phyloP scores from a whole-genome alignment of 176 grass and related monocot species.

The Avena atlantica region DNA sequence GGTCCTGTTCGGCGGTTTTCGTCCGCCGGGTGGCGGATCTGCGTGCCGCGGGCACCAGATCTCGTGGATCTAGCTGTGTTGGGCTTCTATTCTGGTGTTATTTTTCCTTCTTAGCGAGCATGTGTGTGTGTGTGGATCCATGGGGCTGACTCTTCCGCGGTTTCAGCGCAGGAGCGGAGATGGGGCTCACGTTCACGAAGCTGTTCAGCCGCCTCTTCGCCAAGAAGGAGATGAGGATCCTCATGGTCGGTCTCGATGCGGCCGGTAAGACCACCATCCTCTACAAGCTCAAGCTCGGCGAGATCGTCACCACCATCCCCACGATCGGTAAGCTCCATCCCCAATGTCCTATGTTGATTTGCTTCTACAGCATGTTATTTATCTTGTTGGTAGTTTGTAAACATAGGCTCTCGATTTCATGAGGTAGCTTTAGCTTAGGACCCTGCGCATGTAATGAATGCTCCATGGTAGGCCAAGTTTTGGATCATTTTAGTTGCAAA shows the following conservation, averaged over 20 bases:
- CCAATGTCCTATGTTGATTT: not conserved
- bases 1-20: not conserved
- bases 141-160: not conserved
- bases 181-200: slow-evolving; percentile 94
- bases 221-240: slow-evolving; percentile 94
- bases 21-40: slow-evolving; percentile 24
- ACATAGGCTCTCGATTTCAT: not conserved
- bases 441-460: not conserved
- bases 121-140: slow-evolving; percentile 15
- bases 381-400: not conserved
- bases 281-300: slow-evolving; percentile 92
- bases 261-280: slow-evolving; percentile 95
- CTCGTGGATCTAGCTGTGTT: slow-evolving; percentile 40
- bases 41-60: not conserved
- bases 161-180: slow-evolving; percentile 50
- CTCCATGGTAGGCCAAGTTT: not conserved
- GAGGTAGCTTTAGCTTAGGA: not conserved
- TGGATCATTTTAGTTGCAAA: not conserved
- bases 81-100: not conserved
- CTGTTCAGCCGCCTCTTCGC: slow-evolving; percentile 89
- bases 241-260: slow-evolving; percentile 90
- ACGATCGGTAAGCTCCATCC: slow-evolving; percentile 58
- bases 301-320: slow-evolving; percentile 92
- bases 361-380: not conserved
- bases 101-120: not conserved